Evolutionary conservation across 2,329 filamentous ascomycete species (phyloP).

Genomic region (Setomelanomma holmii): DNA sequence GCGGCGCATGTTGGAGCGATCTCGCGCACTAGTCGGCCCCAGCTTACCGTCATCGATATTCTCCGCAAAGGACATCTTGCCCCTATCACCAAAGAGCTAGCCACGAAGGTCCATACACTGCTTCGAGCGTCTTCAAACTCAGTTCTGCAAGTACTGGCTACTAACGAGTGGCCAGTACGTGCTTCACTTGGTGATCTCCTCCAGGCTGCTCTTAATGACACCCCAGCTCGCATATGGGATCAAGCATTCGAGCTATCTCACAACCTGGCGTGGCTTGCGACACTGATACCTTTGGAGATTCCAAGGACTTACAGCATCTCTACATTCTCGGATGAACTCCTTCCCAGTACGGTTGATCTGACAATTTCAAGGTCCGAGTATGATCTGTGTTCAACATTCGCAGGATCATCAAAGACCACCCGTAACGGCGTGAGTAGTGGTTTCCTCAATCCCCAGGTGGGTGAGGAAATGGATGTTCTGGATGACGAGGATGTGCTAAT

Average conservation of each 20-base stretch:
- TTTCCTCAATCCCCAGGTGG: constrained; percentile 61
- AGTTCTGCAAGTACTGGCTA: constrained; percentile 30
- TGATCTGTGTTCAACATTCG: constrained; percentile 50
- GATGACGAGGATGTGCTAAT: constrained; percentile 59
- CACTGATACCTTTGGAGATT: constrained; percentile 29
- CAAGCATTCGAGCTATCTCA: constrained; percentile 31
- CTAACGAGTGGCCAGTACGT: constrained; percentile 33
- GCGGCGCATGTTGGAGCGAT: constrained; percentile 24
- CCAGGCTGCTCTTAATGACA: constrained; percentile 32
- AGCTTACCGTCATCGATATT: constrained; percentile 29
- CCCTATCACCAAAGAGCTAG: constrained; percentile 31
- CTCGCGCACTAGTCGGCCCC: constrained; percentile 14
- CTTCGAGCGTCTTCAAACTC: constrained; percentile 30
- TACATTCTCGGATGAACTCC: constrained; percentile 58
- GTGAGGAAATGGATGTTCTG: constrained; percentile 44
- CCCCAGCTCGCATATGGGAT: constrained; percentile 28
- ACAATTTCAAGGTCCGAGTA: constrained; percentile 62
- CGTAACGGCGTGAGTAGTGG: constrained; percentile 61
- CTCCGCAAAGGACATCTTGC: constrained; percentile 32
- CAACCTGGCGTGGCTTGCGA: constrained; percentile 26
- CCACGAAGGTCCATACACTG: constrained; percentile 30
- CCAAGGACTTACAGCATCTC: constrained; percentile 47
- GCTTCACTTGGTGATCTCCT: constrained; percentile 31
- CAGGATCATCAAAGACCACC: constrained; percentile 18
- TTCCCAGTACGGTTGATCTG: constrained; percentile 60